Evolutionary conservation across 306 rosid genomes (phyloP), one percentile per base, ranked within the genome.

Genomic region (Neltuma alba): DNA sequence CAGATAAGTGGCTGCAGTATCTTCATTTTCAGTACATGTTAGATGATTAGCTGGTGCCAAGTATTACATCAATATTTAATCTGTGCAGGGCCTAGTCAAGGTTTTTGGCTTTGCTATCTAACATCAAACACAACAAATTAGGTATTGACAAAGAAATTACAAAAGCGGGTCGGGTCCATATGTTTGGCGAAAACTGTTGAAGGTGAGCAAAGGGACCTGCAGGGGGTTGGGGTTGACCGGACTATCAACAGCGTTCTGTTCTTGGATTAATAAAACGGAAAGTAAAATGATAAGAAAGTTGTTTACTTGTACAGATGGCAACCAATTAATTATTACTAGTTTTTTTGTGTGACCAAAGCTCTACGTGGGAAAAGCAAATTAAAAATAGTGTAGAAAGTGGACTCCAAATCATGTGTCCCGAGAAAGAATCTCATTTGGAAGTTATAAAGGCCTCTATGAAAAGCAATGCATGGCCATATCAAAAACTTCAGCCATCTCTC

Each of bases 381-480:
- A 83, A 83, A 76, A 74, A 71, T 65, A 72, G 91, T 82, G 91
- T 89, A 81, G 84, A 82, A 86, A 82, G 83, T 89, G 90, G 93
- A 88, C 89, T 86, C 71, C 77, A 78, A 86, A 85, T 87, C 87
- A 83, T 88, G 87, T 89, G 90, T 80, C 83, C 76, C 47, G 64
- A 70, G 79, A 81, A 87, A 79, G 83, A 77, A 79, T 77, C 85
- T 80, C 63, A 71, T 86, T 62, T 84, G 78, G 77, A 87, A 83
- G 83, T 88, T 74, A 80, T 91, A 83, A 86, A 88, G 87, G 90
- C 89, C 92, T 30, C 73, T 85, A 76, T 87, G 87, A 79, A 84
- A 85, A 66, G 83, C 83, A 87, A 88, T 87, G 96, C 94, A 90
- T 87, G 97, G 91, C 83, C 89, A 93, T 85, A 82, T 88, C 85